These are phyloP conservation scores for Hagleromyces aurorensis DNA, from an alignment of 805 yeast species.

Conservation along the genomic window DNA sequence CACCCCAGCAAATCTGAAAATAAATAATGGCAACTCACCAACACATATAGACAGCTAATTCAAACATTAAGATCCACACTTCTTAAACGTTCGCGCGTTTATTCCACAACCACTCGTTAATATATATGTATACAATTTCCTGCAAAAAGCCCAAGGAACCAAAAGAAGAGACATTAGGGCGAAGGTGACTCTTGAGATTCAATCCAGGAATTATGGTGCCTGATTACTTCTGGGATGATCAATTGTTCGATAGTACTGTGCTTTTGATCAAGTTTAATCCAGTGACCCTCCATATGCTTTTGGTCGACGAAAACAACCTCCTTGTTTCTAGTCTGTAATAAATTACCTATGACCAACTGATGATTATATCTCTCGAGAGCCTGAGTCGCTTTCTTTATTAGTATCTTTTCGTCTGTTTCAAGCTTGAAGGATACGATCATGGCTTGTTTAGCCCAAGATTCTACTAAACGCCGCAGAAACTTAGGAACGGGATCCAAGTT, in stretches of 20 bases:
- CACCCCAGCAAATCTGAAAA: no score
- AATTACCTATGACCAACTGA: constrained; percentile 89
- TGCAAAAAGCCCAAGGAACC: constrained; percentile 2
- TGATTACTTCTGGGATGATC: constrained; percentile 71
- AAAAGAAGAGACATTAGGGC: no score
- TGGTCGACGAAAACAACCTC: constrained; percentile 75
- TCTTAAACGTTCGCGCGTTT: no score
- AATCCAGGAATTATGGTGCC: constrained; percentile 60
- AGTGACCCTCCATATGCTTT: constrained; percentile 28
- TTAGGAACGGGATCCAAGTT: constrained; percentile 95
- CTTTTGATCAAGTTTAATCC: constrained; percentile 47
- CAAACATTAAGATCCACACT: no score
- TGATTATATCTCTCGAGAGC: constrained; percentile 85
- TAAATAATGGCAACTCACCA: no score
- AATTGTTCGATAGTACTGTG: constrained; percentile 54
- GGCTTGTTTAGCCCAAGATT: constrained; percentile 90
- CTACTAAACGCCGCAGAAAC: constrained; percentile 78
- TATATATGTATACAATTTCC: neutral
- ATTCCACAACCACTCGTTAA: no score
- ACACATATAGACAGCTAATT: no score
- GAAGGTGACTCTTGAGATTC: constrained; percentile 21
- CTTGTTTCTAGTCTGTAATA: constrained; percentile 77
- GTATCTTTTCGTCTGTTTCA: constrained; percentile 72
- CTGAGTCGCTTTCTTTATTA: constrained; percentile 65
- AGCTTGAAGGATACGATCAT: constrained; percentile 92